Evolutionary conservation across 768 basidiomycete genomes (phyloP).

Genomic region (Boletus rubescentipes): DNA sequence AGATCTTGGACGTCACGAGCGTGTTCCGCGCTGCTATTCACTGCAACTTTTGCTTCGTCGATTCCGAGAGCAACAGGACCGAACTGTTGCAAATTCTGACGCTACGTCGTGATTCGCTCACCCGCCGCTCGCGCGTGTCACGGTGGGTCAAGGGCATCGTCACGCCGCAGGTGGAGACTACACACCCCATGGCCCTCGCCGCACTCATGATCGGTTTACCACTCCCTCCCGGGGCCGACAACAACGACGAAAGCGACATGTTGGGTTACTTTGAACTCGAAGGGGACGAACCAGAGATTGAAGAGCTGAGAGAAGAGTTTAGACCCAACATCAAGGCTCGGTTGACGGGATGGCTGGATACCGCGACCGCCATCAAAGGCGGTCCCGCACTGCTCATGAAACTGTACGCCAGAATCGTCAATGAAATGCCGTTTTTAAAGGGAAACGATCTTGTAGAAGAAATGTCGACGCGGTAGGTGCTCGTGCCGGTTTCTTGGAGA

Average conservation of each 20-base stretch:
- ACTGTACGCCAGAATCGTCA: conserved; percentile 45
- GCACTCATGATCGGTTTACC: conserved; percentile 64
- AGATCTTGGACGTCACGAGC: conserved; percentile 47
- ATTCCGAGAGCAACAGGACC: conserved; percentile 37
- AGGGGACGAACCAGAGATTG: conserved; percentile 52
- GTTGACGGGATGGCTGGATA: conserved; percentile 56
- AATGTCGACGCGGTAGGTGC: conserved; percentile 50
- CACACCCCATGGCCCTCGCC: conserved; percentile 59
- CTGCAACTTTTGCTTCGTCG: conserved; percentile 47
- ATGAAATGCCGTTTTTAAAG: conserved; percentile 57
- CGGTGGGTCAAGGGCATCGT: conserved; percentile 51
- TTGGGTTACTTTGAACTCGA: conserved; percentile 52
- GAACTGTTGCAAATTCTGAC: conserved; percentile 49
- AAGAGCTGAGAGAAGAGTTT: conserved; percentile 61
- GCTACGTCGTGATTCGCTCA: conserved; percentile 36
- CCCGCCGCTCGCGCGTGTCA: conserved; percentile 48
- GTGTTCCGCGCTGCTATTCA: conserved; percentile 45
- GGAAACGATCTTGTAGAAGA: conserved; percentile 52
- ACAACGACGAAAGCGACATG: conserved; percentile 45
- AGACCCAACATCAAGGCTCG: conserved; percentile 55
- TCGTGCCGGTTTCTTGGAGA: neutral
- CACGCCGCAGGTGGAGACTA: conserved; percentile 36
- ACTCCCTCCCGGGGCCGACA: conserved; percentile 37
- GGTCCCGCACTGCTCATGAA: conserved; percentile 37
- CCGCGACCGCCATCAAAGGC: conserved; percentile 40